Percentiles rank a stretch among this genome's conserved stretches.
These are phyloP conservation scores for Taphrina communis DNA, from an alignment of 1,139 yeast species.

Conservation along the genomic window DNA sequence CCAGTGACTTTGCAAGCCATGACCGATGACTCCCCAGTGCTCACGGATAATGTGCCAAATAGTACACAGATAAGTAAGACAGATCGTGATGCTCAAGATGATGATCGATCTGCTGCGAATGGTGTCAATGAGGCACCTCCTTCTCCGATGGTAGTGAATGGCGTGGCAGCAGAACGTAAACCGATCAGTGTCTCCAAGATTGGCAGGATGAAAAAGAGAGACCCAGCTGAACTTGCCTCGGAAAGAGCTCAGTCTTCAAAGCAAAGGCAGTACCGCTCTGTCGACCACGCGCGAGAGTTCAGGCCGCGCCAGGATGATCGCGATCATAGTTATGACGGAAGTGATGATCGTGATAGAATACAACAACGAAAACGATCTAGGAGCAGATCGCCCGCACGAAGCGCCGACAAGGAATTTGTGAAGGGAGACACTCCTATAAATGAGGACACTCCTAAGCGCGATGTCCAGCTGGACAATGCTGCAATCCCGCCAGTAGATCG, in stretches of 20 bases:
- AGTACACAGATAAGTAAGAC: too few species aligned
- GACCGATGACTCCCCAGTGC: too few species aligned
- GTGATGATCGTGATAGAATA: neutral
- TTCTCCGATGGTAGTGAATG: neutral
- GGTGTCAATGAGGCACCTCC: neutral
- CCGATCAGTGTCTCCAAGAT: slow-evolving; percentile 33
- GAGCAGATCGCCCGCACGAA: slow-evolving; percentile 9
- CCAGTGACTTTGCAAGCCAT: too few species aligned
- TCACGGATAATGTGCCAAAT: too few species aligned
- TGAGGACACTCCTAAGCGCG: neutral
- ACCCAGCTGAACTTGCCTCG: slow-evolving; percentile 6
- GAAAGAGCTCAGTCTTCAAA: slow-evolving; percentile 1
- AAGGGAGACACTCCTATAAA: neutral
- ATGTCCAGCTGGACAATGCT: neutral
- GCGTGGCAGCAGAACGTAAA: slow-evolving; percentile 17
- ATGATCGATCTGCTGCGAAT: neutral
- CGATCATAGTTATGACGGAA: neutral
- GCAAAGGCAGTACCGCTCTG: neutral
- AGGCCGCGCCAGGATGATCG: neutral
- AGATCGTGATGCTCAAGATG: neutral
- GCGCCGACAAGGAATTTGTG: neutral
- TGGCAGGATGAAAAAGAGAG: slow-evolving; percentile 37
- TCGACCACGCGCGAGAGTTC: neutral
- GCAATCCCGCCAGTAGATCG: neutral
- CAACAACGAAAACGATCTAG: slow-evolving; percentile 2